Base-by-base conservation (phyloP, 306 rosid species). In the Vigna reflexopilosa region DNA sequence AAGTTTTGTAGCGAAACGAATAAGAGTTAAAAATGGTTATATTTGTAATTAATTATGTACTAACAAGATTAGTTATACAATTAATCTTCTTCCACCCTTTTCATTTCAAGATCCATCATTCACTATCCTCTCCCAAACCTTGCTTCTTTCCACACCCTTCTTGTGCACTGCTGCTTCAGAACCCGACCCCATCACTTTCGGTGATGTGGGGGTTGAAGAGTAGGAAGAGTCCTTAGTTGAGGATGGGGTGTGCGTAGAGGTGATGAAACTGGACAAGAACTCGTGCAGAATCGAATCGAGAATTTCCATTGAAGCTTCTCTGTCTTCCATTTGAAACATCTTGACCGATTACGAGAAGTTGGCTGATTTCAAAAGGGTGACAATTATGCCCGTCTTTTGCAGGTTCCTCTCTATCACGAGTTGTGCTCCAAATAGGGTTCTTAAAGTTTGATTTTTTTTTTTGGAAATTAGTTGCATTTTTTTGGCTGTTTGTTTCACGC, bases 331-430 rank as follows among this genome's bases (percentile, higher is more conserved):
- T 70, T 95, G 97, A 97, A 82, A 28, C 62, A 77, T 91, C 17
- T 82, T 95, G 81, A 95, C 98, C 0, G 97, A 95, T 85, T 95
- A 95, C 63, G 98, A 91, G 70, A 82, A 83, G 38, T 74, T 95
- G 86, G 85, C 95, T 12, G 97, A 92, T 75, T 92, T 92, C 66
- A 81, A 6, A 87, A 83, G 78, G 61, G 78, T 38, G 82, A 81
- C 51, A 88, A 85, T 30, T 93, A 74, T 52, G 97, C 92, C 42
- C 82, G 92, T 9, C 91, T 95, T 70, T 89, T 83, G 79, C 98
- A 95, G 97, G 89, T 86, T 79, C 47, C 24, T 81, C 34, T 67
- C 30, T 7, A 47, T 47, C 15, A 14, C 38, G 2, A 28, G 22
- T 50, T 71, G 4, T 79, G 36, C 14, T 26, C 47, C 36, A 49